phyloP scores from a whole-genome alignment of 441 rosid genomes.

The Bocquillonia castaneifolia region DNA sequence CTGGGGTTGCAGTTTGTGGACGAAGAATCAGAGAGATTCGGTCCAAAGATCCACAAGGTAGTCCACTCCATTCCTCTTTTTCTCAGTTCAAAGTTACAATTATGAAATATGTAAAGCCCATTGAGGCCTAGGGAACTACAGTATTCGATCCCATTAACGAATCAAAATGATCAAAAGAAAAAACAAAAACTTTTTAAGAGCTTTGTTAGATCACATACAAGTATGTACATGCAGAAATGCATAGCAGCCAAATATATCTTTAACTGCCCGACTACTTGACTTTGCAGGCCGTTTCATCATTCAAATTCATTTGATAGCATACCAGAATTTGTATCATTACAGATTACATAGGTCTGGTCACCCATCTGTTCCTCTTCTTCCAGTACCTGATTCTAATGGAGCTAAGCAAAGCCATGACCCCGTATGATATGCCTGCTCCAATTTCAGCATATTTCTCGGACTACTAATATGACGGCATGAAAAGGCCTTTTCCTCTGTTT shows the following conservation, averaged over 20 bases:
- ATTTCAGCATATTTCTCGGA: neutral
- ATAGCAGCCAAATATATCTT: too few relatives aligned
- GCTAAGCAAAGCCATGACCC: neutral
- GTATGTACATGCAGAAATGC: too few relatives aligned
- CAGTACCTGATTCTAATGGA: too few relatives aligned
- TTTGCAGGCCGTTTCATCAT: constrained; percentile 72
- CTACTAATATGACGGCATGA: neutral
- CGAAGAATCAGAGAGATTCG: constrained; percentile 53
- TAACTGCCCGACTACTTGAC: neutral
- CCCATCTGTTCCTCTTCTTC: too few relatives aligned
- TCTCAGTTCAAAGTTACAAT: neutral
- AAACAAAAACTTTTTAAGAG: too few relatives aligned
- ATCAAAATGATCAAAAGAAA: too few relatives aligned
- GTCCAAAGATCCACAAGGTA: constrained; percentile 71
- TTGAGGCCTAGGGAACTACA: too few relatives aligned
- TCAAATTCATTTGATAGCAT: constrained; percentile 51
- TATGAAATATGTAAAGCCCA: too few relatives aligned
- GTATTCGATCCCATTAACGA: too few relatives aligned
- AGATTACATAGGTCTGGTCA: too few relatives aligned
- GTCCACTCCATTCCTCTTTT: neutral
- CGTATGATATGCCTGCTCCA: neutral
- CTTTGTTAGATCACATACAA: too few relatives aligned
- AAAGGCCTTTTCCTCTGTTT: neutral
- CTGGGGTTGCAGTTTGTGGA: constrained; percentile 56
- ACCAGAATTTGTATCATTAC: neutral